Evolutionary conservation across 2,329 filamentous ascomycete species (phyloP).

Genomic region (Paradendryphiella salina): DNA sequence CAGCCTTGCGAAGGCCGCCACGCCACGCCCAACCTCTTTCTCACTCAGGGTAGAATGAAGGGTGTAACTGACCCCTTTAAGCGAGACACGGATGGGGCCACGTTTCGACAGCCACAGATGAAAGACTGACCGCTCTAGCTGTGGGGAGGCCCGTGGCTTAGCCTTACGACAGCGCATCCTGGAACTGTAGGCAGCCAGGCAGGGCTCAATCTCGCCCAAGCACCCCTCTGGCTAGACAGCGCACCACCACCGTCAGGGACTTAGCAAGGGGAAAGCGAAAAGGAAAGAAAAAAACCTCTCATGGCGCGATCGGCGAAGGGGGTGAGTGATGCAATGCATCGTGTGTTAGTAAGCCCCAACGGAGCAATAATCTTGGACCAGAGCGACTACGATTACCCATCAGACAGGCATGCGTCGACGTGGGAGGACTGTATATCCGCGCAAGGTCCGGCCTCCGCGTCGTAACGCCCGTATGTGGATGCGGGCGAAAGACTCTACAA

Average conservation of each 20-base stretch:
- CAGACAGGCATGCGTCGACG: background rate
- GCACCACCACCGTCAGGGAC: constrained; percentile 3
- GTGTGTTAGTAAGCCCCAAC: constrained; percentile 25
- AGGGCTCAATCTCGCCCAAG: constrained; percentile 16
- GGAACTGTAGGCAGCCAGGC: constrained; percentile 25
- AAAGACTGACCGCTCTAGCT: constrained; percentile 32
- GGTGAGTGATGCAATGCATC: constrained; percentile 21
- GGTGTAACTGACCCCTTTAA: constrained; percentile 6
- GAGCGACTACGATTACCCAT: constrained; percentile 3
- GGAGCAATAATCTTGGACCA: constrained; percentile 6
- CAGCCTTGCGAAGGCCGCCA: constrained; percentile 3
- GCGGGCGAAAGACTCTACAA: constrained; percentile 14
- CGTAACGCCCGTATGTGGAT: constrained; percentile 12
- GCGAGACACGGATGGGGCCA: constrained; percentile 22
- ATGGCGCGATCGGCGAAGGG: background rate
- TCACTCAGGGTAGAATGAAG: constrained; percentile 3
- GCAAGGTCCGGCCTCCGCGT: constrained; percentile 13
- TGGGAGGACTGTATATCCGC: constrained; percentile 11
- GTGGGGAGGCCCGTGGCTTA: constrained; percentile 27
- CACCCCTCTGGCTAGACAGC: constrained; percentile 13
- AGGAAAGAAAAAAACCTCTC: constrained; percentile 1
- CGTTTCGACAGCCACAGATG: constrained; percentile 31
- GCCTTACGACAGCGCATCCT: constrained; percentile 32
- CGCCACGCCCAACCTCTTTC: background rate
- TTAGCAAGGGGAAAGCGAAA: constrained; percentile 7